Evolutionary conservation across 2,329 filamentous ascomycete species (phyloP), one percentile per base, ranked within the genome.

Genomic region (Epichloe sp.): DNA sequence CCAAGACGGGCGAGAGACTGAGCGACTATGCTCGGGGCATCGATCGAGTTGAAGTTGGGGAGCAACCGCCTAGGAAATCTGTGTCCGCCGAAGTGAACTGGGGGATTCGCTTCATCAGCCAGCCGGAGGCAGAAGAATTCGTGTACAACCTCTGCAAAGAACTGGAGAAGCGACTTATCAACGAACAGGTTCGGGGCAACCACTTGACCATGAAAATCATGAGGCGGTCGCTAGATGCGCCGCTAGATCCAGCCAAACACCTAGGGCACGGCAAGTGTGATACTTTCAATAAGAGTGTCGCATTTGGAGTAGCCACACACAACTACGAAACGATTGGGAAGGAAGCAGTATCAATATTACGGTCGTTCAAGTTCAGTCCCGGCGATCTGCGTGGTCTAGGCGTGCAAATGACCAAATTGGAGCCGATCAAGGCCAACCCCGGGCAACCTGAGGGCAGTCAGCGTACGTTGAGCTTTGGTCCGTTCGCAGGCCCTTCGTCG

Each of bases 41-140:
- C 47, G 93, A 98, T 66, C 78, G 76, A 47, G 76, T 81, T 2
- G 88, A 95, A 65, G 88, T 97, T 5, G 91, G 90, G 35, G 86
- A 91, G 52, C 86, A 94, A 61, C 80, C 85, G 0, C 74, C 88
- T 15, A 82, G 93, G 50, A 98, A 97, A 63, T 97, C 91, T 0
- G 88, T 98, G 0, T 97, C 93, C 2, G 91, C 91, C 1, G 93
- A 98, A 64, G 88, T 98, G 55, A 98, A 93, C 60, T 98, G 93
- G 93, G 93, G 94, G 3, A 95, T 98, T 51, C 83, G 93, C 5
- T 98, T 98, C 63, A 81, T 93, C 58, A 94, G 78, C 54, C 88
- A 96, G 61, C 77, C 80, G n/a, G 91, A 98, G 66, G 90, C 89
- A 0, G 91, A 97, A 53, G 88, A 94, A 56, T 98, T 98, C 64